Base-by-base conservation (phyloP, 768 basidiomycete genomes). In the Termitomyces heimii region DNA sequence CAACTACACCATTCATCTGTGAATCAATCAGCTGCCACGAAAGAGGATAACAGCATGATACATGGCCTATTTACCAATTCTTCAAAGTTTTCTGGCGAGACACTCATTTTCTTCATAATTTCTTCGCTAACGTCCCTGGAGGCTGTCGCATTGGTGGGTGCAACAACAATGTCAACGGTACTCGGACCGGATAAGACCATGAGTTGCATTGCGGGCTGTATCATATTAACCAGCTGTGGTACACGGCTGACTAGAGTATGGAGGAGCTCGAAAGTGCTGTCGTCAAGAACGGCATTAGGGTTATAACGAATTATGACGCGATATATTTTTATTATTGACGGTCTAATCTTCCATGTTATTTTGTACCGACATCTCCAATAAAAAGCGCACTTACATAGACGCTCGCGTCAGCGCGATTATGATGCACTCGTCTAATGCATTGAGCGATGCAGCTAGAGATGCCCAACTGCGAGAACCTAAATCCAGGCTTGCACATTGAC, bases 1-100 rank as follows among this genome's bases (percentile, higher is more conserved):
- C 74, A 1, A 80, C 66, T 9, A 84, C 70, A 1, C 68, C 70
- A 57, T 77, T 72, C 66, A 71, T 73, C 77, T 79, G 56, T 18
- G 55, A 29, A 37, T 51, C 0, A 29, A 26, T 59, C 14, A 31
- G 29, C 28, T 54, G 43, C 48, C 22, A 55, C 40, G 35, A 22
- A 56, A 53, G 31, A 35, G n/a, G 5, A 26, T 14, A 37, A 14
- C 26, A 39, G 2, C 26, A 28, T 37, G 35, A 16, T 39, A 39
- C 18, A 18, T 28, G 9, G 28, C 26, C 7, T 26, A 70, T 69
- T 53, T 52, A 77, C 76, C 60, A 71, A 46, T 47, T 73, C 72
- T 40, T 75, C 76, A 2, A 66, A 46, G 43, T 70, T 71, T 14
- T 68, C 68, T 10, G 53, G 39, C 1, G 54, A 35, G 2, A 63